Conservation (phyloP, 2,329 filamentous ascomycete species). For the Pleurostoma richardsiae region DNA sequence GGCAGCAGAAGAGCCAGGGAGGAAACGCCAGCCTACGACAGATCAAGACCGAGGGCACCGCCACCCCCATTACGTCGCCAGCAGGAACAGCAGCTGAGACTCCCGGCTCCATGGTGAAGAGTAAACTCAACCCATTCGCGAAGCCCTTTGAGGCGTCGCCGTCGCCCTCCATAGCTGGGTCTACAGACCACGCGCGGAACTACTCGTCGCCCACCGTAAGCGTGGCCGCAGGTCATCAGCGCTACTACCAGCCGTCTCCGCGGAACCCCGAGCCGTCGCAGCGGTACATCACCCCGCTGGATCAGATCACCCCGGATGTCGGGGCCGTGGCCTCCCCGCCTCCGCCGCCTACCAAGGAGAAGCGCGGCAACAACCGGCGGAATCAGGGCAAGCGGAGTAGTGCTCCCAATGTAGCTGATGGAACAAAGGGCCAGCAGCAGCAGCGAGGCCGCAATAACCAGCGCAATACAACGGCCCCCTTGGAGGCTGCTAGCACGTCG, state of each 20-base stretch:
- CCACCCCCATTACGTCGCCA: slow-evolving; percentile 5
- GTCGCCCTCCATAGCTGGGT: background rate
- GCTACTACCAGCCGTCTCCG: background rate
- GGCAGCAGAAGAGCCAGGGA: too few relatives aligned
- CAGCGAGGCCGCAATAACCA: background rate
- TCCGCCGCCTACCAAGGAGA: too few relatives aligned
- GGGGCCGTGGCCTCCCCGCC: background rate
- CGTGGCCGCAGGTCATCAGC: too few relatives aligned
- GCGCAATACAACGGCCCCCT: background rate
- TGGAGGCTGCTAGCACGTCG: background rate
- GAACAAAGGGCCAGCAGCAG: background rate
- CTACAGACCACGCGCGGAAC: background rate
- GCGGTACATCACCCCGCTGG: background rate
- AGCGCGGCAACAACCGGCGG: background rate
- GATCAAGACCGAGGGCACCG: background rate
- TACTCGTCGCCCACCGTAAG: background rate
- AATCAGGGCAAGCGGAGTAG: background rate
- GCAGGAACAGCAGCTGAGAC: background rate
- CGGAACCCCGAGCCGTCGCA: background rate
- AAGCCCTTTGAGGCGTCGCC: slow-evolving; percentile 9
- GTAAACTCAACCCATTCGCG: slow-evolving; percentile 10
- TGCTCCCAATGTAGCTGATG: background rate
- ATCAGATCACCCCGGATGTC: background rate
- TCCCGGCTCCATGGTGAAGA: background rate
- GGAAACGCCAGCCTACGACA: background rate